Conservation (phyloP, 2,329 filamentous ascomycete genomes). For the Phaeosphaeriaceae sp. region DNA sequence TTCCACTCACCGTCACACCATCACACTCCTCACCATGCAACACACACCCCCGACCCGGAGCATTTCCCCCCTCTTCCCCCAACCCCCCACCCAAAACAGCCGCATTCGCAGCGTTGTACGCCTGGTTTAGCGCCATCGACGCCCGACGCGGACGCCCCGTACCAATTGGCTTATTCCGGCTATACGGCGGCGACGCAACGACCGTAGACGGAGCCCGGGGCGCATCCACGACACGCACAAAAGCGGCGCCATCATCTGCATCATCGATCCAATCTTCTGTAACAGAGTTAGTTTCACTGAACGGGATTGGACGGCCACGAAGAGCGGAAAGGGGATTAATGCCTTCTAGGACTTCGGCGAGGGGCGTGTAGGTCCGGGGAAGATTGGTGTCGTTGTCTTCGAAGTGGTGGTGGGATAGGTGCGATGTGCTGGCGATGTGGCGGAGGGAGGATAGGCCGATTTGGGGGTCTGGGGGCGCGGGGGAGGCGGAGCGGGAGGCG, state of each 20-base stretch:
- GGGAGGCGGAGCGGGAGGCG: constrained; percentile 8
- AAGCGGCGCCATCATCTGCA: too few species aligned
- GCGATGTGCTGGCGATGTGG: constrained; percentile 14
- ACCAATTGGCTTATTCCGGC: constrained; percentile 7
- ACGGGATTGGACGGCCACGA: too few species aligned
- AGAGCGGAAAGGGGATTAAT: background rate
- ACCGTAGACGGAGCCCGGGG: background rate
- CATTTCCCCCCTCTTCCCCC: background rate
- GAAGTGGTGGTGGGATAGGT: constrained; percentile 1
- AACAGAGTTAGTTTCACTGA: constrained; percentile 1
- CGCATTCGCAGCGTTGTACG: constrained; percentile 14
- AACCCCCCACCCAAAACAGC: background rate
- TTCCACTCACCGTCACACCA: constrained; percentile 13
- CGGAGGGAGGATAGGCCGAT: constrained; percentile 1
- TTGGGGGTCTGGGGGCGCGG: background rate
- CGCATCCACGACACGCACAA: background rate
- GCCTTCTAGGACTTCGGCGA: constrained; percentile 2
- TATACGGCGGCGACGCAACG: background rate
- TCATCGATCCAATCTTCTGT: constrained; percentile 5
- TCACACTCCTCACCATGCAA: constrained; percentile 30
- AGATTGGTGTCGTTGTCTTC: background rate
- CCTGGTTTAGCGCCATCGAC: constrained; percentile 25
- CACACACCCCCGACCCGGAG: constrained; percentile 12
- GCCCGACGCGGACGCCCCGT: constrained; percentile 21
- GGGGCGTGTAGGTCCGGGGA: background rate